Percentiles rank a stretch among this genome's conserved stretches.
Conservation (phyloP, 2,329 filamentous ascomycete species). For the Malbranchea cinnamomea region DNA sequence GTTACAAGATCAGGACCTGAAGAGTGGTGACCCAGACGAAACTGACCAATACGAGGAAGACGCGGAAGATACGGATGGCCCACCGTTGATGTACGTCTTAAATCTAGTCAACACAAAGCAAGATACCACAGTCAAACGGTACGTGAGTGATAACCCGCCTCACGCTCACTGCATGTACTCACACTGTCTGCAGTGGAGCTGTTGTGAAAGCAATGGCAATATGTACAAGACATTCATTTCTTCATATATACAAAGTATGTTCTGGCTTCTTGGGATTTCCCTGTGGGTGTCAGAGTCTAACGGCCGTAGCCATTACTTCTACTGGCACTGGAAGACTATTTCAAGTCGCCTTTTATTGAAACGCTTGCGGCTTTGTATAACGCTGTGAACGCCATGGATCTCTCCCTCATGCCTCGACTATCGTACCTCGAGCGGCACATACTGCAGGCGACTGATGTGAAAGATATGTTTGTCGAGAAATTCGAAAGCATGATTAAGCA, state of each 20-base stretch:
- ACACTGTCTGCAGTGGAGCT: constrained; percentile 50
- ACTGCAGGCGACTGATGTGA: constrained; percentile 78
- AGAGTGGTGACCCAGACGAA: constrained; percentile 33
- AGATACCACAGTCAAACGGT: constrained; percentile 73
- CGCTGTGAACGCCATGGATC: constrained; percentile 89
- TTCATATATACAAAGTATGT: constrained; percentile 91
- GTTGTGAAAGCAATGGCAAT: constrained; percentile 98
- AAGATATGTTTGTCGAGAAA: constrained; percentile 94
- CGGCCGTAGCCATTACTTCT: constrained; percentile 62
- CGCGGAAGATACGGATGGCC: constrained; percentile 60
- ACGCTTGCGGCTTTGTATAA: constrained; percentile 81
- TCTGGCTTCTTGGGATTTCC: constrained; percentile 1
- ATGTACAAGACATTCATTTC: constrained; percentile 89
- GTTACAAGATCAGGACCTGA: constrained; percentile 28
- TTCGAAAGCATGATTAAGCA: constrained; percentile 89
- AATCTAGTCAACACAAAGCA: constrained; percentile 98
- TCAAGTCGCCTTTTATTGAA: constrained; percentile 75
- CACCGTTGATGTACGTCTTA: constrained; percentile 88
- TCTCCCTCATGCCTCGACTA: constrained; percentile 79
- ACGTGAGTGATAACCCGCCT: constrained; percentile 11
- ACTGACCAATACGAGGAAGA: constrained; percentile 41
- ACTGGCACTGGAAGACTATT: constrained; percentile 89
- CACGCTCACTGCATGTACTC: neutral
- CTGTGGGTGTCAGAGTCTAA: constrained; percentile 1
- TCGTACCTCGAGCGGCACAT: constrained; percentile 73